phyloP scores from a whole-genome alignment of 2,329 filamentous ascomycete species.

The Calonectria montana region DNA sequence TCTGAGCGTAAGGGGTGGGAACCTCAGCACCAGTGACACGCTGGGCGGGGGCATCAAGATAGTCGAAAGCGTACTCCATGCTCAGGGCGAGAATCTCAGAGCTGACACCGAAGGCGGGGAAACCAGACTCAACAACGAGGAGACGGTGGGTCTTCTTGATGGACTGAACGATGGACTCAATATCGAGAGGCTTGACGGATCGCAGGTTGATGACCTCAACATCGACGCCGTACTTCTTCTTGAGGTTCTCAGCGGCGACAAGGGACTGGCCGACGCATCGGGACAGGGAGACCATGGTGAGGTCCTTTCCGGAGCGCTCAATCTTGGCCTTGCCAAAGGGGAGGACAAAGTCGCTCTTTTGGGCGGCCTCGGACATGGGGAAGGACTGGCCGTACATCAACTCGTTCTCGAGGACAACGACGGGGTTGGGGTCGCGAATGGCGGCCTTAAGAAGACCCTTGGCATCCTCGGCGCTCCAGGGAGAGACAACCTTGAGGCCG shows the following conservation, averaged over 20 bases:
- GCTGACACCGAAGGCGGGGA: conserved; percentile 92
- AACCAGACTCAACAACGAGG: conserved; percentile 93
- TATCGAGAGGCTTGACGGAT: conserved; percentile 95
- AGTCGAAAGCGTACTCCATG: conserved; percentile 99
- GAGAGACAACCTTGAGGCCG: conserved; percentile 94
- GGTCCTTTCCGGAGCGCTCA: conserved; percentile 93
- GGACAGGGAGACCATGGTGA: conserved; percentile 94
- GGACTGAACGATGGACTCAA: conserved; percentile 94
- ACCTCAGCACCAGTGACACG: conserved; percentile 97
- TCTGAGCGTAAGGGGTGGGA: conserved; percentile 92
- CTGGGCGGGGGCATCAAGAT: conserved; percentile 92
- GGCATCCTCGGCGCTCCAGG: conserved; percentile 97
- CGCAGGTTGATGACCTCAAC: conserved; percentile 98
- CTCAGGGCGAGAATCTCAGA: conserved; percentile 93
- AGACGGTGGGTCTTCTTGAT: conserved; percentile 98
- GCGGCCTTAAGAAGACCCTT: conserved; percentile 98
- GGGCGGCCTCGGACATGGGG: conserved; percentile 96
- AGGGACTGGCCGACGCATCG: conserved; percentile 95
- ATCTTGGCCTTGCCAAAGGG: conserved; percentile 99
- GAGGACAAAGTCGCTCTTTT: conserved; percentile 95
- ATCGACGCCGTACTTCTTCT: conserved; percentile 96
- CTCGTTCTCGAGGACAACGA: conserved; percentile 91
- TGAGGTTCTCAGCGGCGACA: conserved; percentile 87
- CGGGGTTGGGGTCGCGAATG: conserved; percentile 97
- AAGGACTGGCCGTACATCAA: conserved; percentile 92